Evolutionary conservation across 352 stramenopile genomes (phyloP), one percentile per base, ranked within the genome.

Genomic region (Pythium sp.): DNA sequence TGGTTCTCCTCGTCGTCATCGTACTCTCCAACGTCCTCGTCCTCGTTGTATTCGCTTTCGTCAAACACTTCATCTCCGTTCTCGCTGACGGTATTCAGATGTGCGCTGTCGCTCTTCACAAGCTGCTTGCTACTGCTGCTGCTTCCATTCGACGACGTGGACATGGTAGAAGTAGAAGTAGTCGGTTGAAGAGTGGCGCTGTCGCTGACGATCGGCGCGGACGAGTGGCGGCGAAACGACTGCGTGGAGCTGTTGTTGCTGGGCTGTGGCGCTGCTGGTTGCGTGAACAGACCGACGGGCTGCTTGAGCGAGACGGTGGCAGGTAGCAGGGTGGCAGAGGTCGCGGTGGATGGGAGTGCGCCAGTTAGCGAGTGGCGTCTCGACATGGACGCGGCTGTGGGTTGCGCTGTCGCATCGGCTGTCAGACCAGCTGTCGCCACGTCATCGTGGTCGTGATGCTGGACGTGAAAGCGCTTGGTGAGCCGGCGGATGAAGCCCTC

Each of bases 1-100:
- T 68, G 54, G 38, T 70, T 70, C 46, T 65, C 65, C 3, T 30
- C 55, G 28, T 41, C 12, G n/a, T 47, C 63, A 22, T 47, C 54
- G 24, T 36, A 4, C 9, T 32, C 26, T 2, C 34, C 63, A 22
- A 22, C 18, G 24, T 54, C 5, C 14, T 60, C 38, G 38, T 62
- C 38, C 20, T 58, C 59, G 28, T 38, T 41, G 36, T 67, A 55
- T 26, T 59, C 46, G 58, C 59, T 36, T 57, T 70, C 65, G 56
- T 70, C 65, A 30, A 70, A 70, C n/a, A 43, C 20, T 8, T 64
- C 64, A n/a, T 59, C 46, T 3, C 41, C 51, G 22, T 18, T 53
- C 22, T 67, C 53, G 6, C 34, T 34, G 49, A 43, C 22, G 49
- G 20, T 18, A 38, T 43, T 18, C 22, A 53, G 14, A 8, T 24